Evolutionary conservation across 2,329 filamentous ascomycete genomes (phyloP).

Genomic region (Geoglossum cookeanum): DNA sequence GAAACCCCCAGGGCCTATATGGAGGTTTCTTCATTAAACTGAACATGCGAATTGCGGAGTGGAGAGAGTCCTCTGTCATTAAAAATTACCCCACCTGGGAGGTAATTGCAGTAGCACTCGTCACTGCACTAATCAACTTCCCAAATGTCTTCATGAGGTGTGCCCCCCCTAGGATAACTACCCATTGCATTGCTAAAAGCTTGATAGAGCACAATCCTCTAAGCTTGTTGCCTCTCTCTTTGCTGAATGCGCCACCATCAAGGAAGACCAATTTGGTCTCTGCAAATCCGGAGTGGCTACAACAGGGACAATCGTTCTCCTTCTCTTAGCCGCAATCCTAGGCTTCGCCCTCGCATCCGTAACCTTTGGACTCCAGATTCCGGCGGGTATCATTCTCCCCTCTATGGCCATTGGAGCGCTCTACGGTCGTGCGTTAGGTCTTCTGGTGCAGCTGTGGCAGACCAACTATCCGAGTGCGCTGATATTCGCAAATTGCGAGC

Average conservation of each 20-base stretch:
- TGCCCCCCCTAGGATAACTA: not conserved
- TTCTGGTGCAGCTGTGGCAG: slow-evolving; percentile 79
- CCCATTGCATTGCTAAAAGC: not conserved
- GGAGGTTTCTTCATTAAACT: slow-evolving; percentile 87
- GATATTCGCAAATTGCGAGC: slow-evolving; percentile 61
- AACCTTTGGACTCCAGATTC: slow-evolving; percentile 87
- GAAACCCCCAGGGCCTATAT: slow-evolving; percentile 50
- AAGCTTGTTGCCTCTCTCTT: slow-evolving; percentile 87
- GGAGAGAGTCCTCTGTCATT: slow-evolving; percentile 53
- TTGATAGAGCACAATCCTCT: slow-evolving; percentile 48
- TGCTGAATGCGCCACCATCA: slow-evolving; percentile 65
- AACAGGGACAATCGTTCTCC: slow-evolving; percentile 59
- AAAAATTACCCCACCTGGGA: slow-evolving; percentile 54
- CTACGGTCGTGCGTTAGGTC: slow-evolving; percentile 72
- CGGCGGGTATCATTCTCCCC: slow-evolving; percentile 85
- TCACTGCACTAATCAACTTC: slow-evolving; percentile 83
- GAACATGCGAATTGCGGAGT: slow-evolving; percentile 72
- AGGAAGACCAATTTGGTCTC: slow-evolving; percentile 74
- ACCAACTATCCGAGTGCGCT: slow-evolving; percentile 57
- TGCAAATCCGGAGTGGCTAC: slow-evolving; percentile 77
- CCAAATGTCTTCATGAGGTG: slow-evolving; percentile 85
- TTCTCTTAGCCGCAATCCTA: slow-evolving; percentile 63
- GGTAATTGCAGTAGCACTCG: slow-evolving; percentile 56
- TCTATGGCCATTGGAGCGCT: slow-evolving; percentile 92
- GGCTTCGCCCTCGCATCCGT: slow-evolving; percentile 72